Evolutionary conservation across 306 rosid genomes (phyloP).

Genomic region (Pyrus betulifolia): DNA sequence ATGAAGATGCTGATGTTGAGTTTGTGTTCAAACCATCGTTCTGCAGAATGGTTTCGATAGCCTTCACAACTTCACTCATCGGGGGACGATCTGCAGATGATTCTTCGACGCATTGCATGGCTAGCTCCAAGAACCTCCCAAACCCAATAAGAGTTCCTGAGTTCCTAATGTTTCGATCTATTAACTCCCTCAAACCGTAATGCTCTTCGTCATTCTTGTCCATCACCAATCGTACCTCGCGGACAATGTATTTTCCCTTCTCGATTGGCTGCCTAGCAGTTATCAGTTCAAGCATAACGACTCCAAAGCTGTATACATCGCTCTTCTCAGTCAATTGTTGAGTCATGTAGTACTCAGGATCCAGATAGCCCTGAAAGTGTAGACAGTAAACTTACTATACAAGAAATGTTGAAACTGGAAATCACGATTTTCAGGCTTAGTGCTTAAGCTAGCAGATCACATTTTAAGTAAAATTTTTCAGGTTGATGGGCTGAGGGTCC

Average conservation of each 20-base stretch:
- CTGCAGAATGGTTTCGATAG: constrained; percentile 60
- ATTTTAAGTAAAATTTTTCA: too few relatives aligned
- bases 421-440: neutral
- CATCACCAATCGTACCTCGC: constrained; percentile 50
- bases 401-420: neutral
- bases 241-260: constrained; percentile 78
- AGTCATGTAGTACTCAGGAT: constrained; percentile 94
- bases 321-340: constrained; percentile 86
- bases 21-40: constrained; percentile 82
- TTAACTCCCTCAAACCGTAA: constrained; percentile 55
- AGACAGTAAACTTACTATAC: neutral
- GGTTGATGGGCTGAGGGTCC: too few relatives aligned
- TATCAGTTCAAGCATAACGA: constrained; percentile 79
- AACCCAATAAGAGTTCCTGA: constrained; percentile 41
- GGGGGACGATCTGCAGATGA: constrained; percentile 75
- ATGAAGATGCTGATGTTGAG: constrained; percentile 81
- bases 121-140: constrained; percentile 66
- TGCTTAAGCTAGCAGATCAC: neutral
- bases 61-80: constrained; percentile 81
- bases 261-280: constrained; percentile 78
- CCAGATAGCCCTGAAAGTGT: constrained; percentile 71
- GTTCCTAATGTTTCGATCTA: constrained; percentile 60
- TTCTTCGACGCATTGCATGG: constrained; percentile 85
- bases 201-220: constrained; percentile 47
- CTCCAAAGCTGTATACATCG: constrained; percentile 90